These are phyloP conservation scores for Pseudogymnoascus pannorum DNA, from an alignment of 2,329 filamentous ascomycete genomes.

Conservation along the genomic window DNA sequence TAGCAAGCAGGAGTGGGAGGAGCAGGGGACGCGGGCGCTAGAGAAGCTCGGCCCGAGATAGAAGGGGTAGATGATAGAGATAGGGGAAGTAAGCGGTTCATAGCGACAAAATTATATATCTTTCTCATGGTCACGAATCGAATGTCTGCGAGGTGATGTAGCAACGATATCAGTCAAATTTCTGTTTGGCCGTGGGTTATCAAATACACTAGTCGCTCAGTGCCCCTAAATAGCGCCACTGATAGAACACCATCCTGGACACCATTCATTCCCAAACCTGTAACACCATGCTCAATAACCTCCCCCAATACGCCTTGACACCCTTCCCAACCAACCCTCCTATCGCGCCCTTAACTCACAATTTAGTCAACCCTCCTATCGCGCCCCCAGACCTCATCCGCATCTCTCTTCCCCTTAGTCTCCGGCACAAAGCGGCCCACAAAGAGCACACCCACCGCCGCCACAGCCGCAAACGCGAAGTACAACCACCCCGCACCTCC, in stretches of 20 bases:
- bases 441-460: constrained; percentile 61
- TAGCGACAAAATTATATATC: constrained; percentile 8
- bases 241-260: background rate
- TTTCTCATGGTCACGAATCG: background rate
- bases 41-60: constrained; percentile 91
- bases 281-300: background rate
- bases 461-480: constrained; percentile 79
- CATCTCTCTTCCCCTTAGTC: constrained; percentile 75
- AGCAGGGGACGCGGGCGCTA: constrained; percentile 75
- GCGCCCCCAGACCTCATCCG: constrained; percentile 87
- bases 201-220: background rate
- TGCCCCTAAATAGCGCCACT: background rate
- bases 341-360: background rate
- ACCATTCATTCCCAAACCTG: background rate
- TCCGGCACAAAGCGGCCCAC: constrained; percentile 73
- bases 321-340: background rate
- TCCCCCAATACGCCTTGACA: background rate
- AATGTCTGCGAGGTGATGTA: background rate
- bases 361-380: constrained; percentile 29
- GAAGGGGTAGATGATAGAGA: background rate
- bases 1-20: constrained; percentile 91
- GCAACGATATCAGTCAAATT: background rate
- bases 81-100: background rate
- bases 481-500: constrained; percentile 77
- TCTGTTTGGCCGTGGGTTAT: background rate